Evolutionary conservation across 2,329 filamentous ascomycete species (phyloP).

Genomic region (Metarhizium brunneum): DNA sequence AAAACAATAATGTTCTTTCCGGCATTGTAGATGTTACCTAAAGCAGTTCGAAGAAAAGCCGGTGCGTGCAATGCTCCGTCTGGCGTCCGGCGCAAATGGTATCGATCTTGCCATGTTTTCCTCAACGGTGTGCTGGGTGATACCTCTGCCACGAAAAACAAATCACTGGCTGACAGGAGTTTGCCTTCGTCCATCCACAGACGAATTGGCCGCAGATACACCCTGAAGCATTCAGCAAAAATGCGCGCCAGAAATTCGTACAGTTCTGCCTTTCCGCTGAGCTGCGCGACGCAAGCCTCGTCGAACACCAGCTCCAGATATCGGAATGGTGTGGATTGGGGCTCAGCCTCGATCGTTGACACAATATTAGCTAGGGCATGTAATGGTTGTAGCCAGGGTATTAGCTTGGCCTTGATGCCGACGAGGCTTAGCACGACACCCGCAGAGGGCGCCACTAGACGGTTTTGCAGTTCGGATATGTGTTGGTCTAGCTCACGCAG

Average conservation of each 20-base stretch:
- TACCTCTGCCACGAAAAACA: constrained; percentile 65
- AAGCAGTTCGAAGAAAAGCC: constrained; percentile 61
- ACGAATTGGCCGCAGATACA: constrained; percentile 72
- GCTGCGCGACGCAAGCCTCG: constrained; percentile 58
- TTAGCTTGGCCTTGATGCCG: constrained; percentile 49
- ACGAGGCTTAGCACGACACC: constrained; percentile 59
- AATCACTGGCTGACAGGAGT: constrained; percentile 53
- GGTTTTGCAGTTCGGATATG: constrained; percentile 51
- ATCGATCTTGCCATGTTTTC: constrained; percentile 70
- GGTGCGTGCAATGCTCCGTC: constrained; percentile 59
- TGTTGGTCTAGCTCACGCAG: constrained; percentile 48
- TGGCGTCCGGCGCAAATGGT: constrained; percentile 51
- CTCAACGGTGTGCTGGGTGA: constrained; percentile 46
- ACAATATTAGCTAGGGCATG: constrained; percentile 53
- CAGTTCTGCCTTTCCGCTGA: constrained; percentile 50
- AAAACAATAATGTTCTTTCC: constrained; percentile 84
- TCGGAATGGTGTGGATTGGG: constrained; percentile 50
- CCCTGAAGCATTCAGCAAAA: constrained; percentile 73
- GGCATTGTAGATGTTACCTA: constrained; percentile 68
- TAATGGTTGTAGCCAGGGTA: constrained; percentile 43
- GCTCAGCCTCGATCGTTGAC: constrained; percentile 40
- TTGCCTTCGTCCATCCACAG: constrained; percentile 79
- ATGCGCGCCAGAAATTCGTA: constrained; percentile 58
- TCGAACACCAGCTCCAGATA: constrained; percentile 73
- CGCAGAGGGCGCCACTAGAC: constrained; percentile 43